Conservation (phyloP, 78 protist genomes). For the Dictyostelium brefeldianum region DNA sequence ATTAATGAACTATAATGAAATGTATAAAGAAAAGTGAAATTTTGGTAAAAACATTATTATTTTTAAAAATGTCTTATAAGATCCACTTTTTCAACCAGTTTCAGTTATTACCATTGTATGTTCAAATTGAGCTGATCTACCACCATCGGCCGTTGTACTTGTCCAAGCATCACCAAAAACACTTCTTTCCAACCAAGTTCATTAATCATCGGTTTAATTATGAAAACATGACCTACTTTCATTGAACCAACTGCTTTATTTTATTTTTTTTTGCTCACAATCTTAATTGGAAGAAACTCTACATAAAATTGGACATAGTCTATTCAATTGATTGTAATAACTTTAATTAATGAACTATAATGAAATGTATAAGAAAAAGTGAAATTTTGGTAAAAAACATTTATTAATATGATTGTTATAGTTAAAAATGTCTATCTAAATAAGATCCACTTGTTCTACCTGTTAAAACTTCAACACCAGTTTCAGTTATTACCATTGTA, state of each 20-base stretch:
- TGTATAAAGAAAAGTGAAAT: too few relatives aligned
- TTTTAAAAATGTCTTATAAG: constrained; percentile 28
- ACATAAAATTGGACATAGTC: too few relatives aligned
- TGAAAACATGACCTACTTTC: constrained; percentile 95
- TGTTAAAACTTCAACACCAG: constrained; percentile 86
- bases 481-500: constrained; percentile 94
- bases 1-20: too few relatives aligned
- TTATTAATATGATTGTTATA: too few relatives aligned
- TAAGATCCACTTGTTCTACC: constrained; percentile 37
- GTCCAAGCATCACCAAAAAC: constrained; percentile 98
- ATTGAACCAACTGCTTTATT: constrained; percentile 92
- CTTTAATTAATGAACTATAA: too few relatives aligned
- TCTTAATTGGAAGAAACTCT: too few relatives aligned
- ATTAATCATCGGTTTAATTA: constrained; percentile 98
- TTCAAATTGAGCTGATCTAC: constrained; percentile 98
- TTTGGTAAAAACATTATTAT: too few relatives aligned
- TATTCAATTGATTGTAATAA: too few relatives aligned
- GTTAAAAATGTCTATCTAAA: constrained; percentile 20
- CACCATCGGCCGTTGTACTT: constrained; percentile 92
- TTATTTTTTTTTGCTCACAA: too few relatives aligned
- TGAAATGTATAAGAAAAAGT: too few relatives aligned
- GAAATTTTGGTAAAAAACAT: too few relatives aligned
- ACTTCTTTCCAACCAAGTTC: constrained; percentile 60
- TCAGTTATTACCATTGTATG: constrained; percentile 96
- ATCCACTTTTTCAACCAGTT: constrained; percentile 74